phyloP scores from a whole-genome alignment of 192 early-diverging fungal species.

The Radiomyces spectabilis region DNA sequence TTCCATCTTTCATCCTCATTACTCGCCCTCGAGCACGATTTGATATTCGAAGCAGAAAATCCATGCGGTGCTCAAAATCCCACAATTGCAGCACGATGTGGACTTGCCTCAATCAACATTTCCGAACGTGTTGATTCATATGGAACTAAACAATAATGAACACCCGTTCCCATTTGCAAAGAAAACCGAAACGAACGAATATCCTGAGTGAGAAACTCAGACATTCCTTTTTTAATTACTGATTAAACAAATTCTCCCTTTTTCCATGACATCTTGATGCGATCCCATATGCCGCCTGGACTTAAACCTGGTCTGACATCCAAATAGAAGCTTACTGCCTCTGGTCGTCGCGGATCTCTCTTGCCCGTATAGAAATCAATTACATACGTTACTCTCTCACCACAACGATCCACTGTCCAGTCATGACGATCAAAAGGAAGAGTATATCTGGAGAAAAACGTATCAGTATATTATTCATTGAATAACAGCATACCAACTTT shows the following conservation, averaged over 20 bases:
- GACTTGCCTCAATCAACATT: too few species aligned
- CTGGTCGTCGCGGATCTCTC: constrained; percentile 36
- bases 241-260: constrained; percentile 21
- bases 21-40: too few species aligned
- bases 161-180: too few species aligned
- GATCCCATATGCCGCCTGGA: constrained; percentile 44
- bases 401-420: constrained; percentile 92
- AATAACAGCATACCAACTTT: background rate
- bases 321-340: constrained; percentile 60
- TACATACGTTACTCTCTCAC: constrained; percentile 75
- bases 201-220: too few species aligned
- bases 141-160: too few species aligned
- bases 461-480: background rate
- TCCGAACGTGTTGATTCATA: too few species aligned
- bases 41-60: too few species aligned
- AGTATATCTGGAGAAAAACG: constrained; percentile 45
- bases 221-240: too few species aligned
- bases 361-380: constrained; percentile 89
- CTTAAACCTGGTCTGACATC: constrained; percentile 85
- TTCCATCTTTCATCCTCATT: too few species aligned
- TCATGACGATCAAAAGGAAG: constrained; percentile 91
- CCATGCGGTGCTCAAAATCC: too few species aligned
- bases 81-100: too few species aligned
- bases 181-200: too few species aligned
- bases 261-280: constrained; percentile 27